phyloP scores from a whole-genome alignment of 163 green algal genomes.

The Smithsoniella earleae region DNA sequence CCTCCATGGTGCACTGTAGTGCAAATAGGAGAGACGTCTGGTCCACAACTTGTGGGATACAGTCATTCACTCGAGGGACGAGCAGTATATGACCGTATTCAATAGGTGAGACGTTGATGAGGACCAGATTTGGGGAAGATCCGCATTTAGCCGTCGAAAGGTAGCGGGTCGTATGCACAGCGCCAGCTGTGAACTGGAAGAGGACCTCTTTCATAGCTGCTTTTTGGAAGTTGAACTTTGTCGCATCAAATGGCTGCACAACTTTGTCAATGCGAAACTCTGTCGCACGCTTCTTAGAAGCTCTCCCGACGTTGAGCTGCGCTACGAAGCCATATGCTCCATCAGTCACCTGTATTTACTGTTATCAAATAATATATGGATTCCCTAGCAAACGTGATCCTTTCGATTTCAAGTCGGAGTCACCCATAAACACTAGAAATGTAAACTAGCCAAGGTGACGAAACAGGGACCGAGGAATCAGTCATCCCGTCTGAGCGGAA shows the following conservation, averaged over 20 bases:
- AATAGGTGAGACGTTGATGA: slow-evolving; percentile 98
- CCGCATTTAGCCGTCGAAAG: not conserved
- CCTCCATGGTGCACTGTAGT: slow-evolving; percentile 79
- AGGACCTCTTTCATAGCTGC: slow-evolving; percentile 83
- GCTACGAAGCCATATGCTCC: slow-evolving; percentile 85
- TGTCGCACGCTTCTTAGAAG: slow-evolving; percentile 91
- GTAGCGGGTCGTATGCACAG: not conserved
- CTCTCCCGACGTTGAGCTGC: slow-evolving; percentile 91
- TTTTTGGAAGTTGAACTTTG: slow-evolving; percentile 98
- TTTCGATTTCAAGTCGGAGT: no score
- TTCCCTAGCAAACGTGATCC: no score
- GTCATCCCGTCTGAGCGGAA: no score
- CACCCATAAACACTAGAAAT: no score
- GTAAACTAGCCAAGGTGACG: no score
- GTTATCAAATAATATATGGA: no score
- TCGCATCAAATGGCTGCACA: slow-evolving; percentile 79
- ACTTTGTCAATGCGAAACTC: slow-evolving; percentile 88
- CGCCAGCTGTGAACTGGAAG: slow-evolving; percentile 64
- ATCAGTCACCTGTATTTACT: slow-evolving; percentile 32
- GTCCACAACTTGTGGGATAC: slow-evolving; percentile 55
- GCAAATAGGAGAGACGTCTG: slow-evolving; percentile 60
- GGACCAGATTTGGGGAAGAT: slow-evolving; percentile 65
- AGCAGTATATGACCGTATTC: slow-evolving; percentile 99
- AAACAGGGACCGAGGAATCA: no score
- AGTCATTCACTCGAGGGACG: slow-evolving; percentile 72